Evolutionary conservation across 345 rosid genomes (phyloP).

Genomic region (Arabis hirsuta): DNA sequence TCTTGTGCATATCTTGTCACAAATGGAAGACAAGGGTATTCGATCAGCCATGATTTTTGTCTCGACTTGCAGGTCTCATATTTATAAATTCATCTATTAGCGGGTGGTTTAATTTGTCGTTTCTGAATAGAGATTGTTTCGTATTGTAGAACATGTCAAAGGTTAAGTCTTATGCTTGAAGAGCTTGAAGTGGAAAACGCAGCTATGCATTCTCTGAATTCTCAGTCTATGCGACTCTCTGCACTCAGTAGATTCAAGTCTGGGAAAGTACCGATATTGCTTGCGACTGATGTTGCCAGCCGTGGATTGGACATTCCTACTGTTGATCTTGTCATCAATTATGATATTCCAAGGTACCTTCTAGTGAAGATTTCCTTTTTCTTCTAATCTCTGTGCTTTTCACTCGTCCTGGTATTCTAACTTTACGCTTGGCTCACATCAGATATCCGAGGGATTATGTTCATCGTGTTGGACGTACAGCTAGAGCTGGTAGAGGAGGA

Average conservation of each 20-base stretch:
- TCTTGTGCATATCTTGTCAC: slow-evolving; percentile 73
- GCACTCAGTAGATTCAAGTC: slow-evolving; percentile 87
- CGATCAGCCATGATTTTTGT: slow-evolving; percentile 92
- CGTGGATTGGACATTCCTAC: slow-evolving; percentile 98
- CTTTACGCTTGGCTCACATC: slow-evolving; percentile 24
- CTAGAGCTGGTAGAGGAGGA: slow-evolving; percentile 97
- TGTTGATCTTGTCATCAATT: slow-evolving; percentile 92
- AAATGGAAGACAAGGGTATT: slow-evolving; percentile 82
- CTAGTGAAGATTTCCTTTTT: neutral
- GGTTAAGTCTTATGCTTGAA: slow-evolving; percentile 74
- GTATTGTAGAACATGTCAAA: slow-evolving; percentile 67
- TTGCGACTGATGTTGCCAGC: slow-evolving; percentile 95
- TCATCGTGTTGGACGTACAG: slow-evolving; percentile 98
- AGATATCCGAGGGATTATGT: slow-evolving; percentile 92
- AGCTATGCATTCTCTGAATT: slow-evolving; percentile 78
- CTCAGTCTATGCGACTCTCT: slow-evolving; percentile 80
- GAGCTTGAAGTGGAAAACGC: slow-evolving; percentile 81
- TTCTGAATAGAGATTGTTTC: slow-evolving; percentile 28
- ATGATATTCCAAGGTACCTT: slow-evolving; percentile 86
- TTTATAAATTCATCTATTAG: slow-evolving; percentile 3
- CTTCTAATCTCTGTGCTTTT: neutral
- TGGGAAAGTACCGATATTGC: slow-evolving; percentile 71
- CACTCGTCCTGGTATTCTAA: neutral
- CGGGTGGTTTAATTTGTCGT: neutral
- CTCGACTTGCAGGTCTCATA: slow-evolving; percentile 87